Evolutionary conservation across 2,329 filamentous ascomycete species (phyloP).

Genomic region (Celoporthe dispersa): DNA sequence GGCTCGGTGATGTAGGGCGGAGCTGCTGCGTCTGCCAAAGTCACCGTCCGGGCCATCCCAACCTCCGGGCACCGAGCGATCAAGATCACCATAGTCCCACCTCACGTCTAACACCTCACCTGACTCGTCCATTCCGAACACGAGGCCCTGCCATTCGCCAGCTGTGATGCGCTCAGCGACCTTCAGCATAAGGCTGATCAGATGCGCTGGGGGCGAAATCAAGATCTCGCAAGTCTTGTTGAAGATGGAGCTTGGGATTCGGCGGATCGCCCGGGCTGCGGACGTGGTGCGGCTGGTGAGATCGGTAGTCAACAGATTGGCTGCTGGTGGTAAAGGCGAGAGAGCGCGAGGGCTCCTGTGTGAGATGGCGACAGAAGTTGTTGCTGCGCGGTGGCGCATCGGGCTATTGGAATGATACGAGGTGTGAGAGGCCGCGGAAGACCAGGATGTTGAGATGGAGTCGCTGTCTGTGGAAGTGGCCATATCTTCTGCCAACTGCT

Average conservation of each 20-base stretch:
- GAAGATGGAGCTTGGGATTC: constrained; percentile 68
- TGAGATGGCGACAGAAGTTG: constrained; percentile 51
- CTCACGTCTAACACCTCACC: constrained; percentile 61
- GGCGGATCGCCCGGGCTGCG: constrained; percentile 50
- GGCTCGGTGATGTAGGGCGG: constrained; percentile 29
- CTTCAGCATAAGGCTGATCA: constrained; percentile 78
- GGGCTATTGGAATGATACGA: constrained; percentile 32
- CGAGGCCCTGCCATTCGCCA: constrained; percentile 65
- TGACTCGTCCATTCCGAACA: constrained; percentile 57
- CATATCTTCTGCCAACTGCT: background rate
- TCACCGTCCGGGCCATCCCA: constrained; percentile 61
- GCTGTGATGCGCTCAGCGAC: constrained; percentile 77
- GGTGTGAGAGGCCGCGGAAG: constrained; percentile 26
- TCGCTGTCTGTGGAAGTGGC: constrained; percentile 28
- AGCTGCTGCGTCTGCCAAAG: constrained; percentile 26
- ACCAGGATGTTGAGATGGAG: constrained; percentile 35
- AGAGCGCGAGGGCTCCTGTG: constrained; percentile 56
- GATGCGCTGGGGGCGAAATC: constrained; percentile 77
- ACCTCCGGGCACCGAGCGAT: constrained; percentile 46
- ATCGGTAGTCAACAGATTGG: constrained; percentile 62
- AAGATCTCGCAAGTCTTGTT: constrained; percentile 78
- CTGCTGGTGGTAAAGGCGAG: constrained; percentile 70
- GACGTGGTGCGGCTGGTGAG: constrained; percentile 37
- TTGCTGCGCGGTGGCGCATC: constrained; percentile 56
- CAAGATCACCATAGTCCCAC: constrained; percentile 61